Percentiles rank a stretch among this genome's conserved stretches.
These are phyloP conservation scores for Chaetomium olivaceum DNA, from an alignment of 2,329 filamentous ascomycete genomes.

Conservation along the genomic window DNA sequence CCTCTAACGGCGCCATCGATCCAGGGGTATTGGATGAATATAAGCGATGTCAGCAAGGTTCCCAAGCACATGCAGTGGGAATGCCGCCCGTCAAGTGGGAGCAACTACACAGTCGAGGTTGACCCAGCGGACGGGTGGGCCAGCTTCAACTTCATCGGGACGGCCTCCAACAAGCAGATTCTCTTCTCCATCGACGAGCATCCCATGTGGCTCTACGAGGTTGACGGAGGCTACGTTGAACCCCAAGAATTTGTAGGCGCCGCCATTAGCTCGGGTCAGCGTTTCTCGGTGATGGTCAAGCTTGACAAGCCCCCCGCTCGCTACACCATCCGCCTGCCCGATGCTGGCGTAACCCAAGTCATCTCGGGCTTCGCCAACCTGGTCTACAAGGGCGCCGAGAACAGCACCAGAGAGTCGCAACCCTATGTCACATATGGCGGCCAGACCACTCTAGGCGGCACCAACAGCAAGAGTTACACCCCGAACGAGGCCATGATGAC, in stretches of 20 bases:
- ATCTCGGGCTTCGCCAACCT: neutral
- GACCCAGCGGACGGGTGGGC: neutral
- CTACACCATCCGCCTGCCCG: neutral
- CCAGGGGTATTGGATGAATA: neutral
- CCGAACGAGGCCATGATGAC: neutral
- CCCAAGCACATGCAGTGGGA: neutral
- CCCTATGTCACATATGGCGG: neutral
- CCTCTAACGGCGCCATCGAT: neutral
- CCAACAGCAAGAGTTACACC: neutral
- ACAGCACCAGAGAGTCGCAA: neutral
- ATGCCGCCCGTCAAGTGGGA: neutral
- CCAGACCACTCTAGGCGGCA: neutral
- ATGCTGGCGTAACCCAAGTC: neutral
- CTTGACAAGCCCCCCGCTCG: neutral
- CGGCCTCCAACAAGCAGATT: neutral
- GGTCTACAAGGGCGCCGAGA: neutral
- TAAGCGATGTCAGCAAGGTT: neutral
- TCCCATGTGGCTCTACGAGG: neutral
- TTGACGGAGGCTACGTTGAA: neutral
- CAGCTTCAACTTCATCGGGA: neutral
- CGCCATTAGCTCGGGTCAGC: neutral
- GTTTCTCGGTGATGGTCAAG: slow-evolving; percentile 1
- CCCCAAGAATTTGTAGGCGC: neutral
- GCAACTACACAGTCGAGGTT: neutral
- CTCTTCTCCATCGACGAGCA: neutral